Evolutionary conservation across 495 filamentous ascomycete genomes (phyloP).

Genomic region (Daldinia grandis): DNA sequence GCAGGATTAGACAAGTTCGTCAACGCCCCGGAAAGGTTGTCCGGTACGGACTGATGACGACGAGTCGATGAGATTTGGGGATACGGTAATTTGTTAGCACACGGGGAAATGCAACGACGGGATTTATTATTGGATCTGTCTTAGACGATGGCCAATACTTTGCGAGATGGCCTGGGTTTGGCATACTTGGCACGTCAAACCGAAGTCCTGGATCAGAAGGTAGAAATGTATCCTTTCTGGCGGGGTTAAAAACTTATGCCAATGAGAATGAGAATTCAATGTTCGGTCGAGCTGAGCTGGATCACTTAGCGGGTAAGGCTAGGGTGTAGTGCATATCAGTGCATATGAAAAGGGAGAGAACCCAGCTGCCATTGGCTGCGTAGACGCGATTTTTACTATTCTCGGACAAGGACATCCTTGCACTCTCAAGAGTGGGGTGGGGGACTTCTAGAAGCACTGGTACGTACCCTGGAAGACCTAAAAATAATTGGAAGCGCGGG

Average conservation of each 20-base stretch:
- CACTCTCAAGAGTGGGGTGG: neutral
- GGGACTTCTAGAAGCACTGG: slow-evolving; percentile 1
- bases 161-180: neutral
- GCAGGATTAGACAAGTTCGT: slow-evolving; percentile 20
- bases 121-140: slow-evolving; percentile 1
- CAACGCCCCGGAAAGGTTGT: neutral
- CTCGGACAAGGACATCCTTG: neutral
- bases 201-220: slow-evolving; percentile 3
- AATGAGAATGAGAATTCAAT: neutral
- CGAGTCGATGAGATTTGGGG: neutral
- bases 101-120: neutral
- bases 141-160: neutral
- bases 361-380: neutral
- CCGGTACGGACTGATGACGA: neutral
- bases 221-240: neutral
- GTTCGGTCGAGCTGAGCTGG: neutral
- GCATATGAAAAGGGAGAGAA: neutral
- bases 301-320: neutral
- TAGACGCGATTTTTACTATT: neutral
- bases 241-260: neutral
- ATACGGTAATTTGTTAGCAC: neutral
- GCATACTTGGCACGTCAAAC: slow-evolving; percentile 11
- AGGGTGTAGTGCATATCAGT: no score
- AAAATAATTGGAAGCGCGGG: slow-evolving; percentile 8
- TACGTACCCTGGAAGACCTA: neutral